Percentiles rank a stretch among this genome's conserved stretches.
Conservation (phyloP, 1,284 basidiomycete genomes). For the Microbotryum scabiosae region DNA sequence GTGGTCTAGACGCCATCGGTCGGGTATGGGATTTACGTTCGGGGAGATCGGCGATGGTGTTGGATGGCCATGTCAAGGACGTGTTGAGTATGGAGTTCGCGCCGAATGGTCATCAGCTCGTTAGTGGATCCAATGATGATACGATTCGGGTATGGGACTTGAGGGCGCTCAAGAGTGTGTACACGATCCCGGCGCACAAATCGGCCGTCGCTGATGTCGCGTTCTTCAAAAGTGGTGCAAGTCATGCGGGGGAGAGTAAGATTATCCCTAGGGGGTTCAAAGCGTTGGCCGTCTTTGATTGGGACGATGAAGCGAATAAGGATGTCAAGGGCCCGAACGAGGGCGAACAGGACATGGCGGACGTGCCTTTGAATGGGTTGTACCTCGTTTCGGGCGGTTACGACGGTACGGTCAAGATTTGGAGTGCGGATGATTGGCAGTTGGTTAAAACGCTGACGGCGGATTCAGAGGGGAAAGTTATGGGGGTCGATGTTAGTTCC, state of each 20-base stretch:
- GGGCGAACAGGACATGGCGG: constrained; percentile 11
- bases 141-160: constrained; percentile 99
- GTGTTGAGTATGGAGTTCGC: constrained; percentile 89
- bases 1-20: constrained; percentile 92
- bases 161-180: constrained; percentile 78
- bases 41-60: constrained; percentile 92
- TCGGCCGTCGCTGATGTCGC: constrained; percentile 90
- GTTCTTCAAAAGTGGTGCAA: constrained; percentile 60
- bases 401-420: constrained; percentile 88
- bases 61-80: constrained; percentile 92
- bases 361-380: constrained; percentile 54
- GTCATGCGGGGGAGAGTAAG: neutral
- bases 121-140: constrained; percentile 92
- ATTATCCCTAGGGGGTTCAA: constrained; percentile 15
- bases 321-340: constrained; percentile 3
- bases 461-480: constrained; percentile 84
- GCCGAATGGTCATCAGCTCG: constrained; percentile 94
- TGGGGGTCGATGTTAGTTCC: constrained; percentile 78
- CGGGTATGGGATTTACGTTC: constrained; percentile 95
- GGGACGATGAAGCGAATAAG: constrained; percentile 13
- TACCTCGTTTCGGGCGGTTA: constrained; percentile 92
- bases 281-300: constrained; percentile 38
- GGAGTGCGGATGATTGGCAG: constrained; percentile 98
- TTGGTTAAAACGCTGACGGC: constrained; percentile 77
- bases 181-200: constrained; percentile 92